Evolutionary conservation across 208 protist species (phyloP), one percentile per base, ranked within the genome.

Genomic region (Trypanosomatidae sp.): DNA sequence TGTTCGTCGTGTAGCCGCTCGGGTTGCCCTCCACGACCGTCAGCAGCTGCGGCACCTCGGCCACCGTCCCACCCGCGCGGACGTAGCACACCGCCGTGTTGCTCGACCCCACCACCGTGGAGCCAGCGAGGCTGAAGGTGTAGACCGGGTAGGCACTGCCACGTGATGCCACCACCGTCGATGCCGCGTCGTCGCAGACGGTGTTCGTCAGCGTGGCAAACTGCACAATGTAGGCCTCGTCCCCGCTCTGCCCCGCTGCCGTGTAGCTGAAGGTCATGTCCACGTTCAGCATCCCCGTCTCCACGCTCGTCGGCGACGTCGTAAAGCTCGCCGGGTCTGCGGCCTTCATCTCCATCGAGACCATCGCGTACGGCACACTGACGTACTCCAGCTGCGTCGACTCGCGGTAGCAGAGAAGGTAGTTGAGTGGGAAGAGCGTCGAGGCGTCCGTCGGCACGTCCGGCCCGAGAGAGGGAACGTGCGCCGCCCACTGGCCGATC

Each of bases 381-480:
- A 97, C 81, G 76, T 84, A 96, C 78, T 97, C 93, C 19, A n/a
- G 30, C 73, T 97, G 93, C 13, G 78, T 65, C 12, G 36, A 44
- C 64, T 93, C 69, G 36, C 90, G 91, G 80, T 94, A 96, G 74
- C 93, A 97, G 25, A 96, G 71, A n/a, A 82, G n/a, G 74, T 92
- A 94, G 30, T 60, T 50, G 13, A 90, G 73, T 13, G 93, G 93
- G 75, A 95, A 97, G 3, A 85, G 78, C 30, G 75, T 60, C 44
- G 69, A 36, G 36, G 50, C 50, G 53, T 50, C n/a, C 2, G 73
- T 25, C 8, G 87, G 82, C 12, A 85, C 82, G 66, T 80, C 73
- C 12, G 93, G 93, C 22, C 93, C 93, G 5, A 97, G 71, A 1
- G 91, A 96, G 7, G 93, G 93, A 2, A 97, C 84, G 73, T 94